phyloP scores from a whole-genome alignment of 2,329 filamentous ascomycete species.

The Ophiocordyceps unilateralis region DNA sequence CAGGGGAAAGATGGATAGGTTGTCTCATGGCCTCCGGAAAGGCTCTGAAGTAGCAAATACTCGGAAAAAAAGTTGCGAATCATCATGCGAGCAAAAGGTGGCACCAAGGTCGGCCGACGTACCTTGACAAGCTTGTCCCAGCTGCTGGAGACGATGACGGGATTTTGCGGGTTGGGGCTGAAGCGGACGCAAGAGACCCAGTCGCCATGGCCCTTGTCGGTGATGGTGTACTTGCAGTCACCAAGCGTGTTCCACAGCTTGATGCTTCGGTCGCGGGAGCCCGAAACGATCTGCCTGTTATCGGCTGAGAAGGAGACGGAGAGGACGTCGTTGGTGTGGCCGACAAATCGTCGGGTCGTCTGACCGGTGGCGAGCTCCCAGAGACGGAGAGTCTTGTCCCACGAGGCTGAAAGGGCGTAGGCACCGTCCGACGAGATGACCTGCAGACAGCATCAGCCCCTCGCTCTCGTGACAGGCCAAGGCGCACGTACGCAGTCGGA shows the following conservation, averaged over 20 bases:
- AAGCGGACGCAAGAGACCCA: constrained; percentile 99
- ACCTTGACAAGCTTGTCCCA: constrained; percentile 99
- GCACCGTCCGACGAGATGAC: constrained; percentile 99
- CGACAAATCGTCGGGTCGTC: constrained; percentile 96
- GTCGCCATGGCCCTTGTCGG: constrained; percentile 99
- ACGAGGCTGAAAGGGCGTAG: constrained; percentile 95
- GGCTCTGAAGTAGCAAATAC: constrained; percentile 99
- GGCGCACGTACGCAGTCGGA: constrained; percentile 85
- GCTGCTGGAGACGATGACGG: constrained; percentile 93
- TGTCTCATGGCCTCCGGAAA: constrained; percentile 75
- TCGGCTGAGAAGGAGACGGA: constrained; percentile 99
- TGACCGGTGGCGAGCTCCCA: constrained; percentile 97
- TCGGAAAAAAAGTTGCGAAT: constrained; percentile 56
- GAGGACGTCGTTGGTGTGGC: constrained; percentile 98
- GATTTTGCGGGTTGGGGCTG: constrained; percentile 99
- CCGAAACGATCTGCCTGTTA: constrained; percentile 99
- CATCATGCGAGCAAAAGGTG: constrained; percentile 51
- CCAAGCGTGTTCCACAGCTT: constrained; percentile 99
- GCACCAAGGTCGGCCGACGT: constrained; percentile 25
- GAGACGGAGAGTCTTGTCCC: constrained; percentile 99
- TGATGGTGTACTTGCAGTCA: constrained; percentile 99
- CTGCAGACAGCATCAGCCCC: constrained; percentile 26
- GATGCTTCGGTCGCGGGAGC: constrained; percentile 95
- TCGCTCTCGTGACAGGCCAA: neutral
- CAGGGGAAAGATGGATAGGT: constrained; percentile 38